Percentiles rank a stretch among this genome's conserved stretches.
Conservation (phyloP, 495 filamentous ascomycete genomes). For the Penicillium paxilli region DNA sequence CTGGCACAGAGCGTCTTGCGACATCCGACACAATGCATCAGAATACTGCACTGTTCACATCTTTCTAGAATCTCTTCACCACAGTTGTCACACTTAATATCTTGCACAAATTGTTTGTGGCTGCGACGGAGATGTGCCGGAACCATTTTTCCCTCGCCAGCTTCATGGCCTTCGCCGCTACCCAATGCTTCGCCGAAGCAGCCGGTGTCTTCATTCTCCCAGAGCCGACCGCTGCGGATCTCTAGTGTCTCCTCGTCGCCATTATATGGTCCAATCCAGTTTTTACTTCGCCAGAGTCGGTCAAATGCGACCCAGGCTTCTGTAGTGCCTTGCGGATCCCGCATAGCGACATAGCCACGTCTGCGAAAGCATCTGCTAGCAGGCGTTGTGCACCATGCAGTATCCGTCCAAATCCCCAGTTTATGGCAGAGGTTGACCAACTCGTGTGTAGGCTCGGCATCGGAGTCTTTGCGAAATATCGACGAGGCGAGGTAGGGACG, state of each 20-base stretch:
- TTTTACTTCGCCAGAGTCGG: constrained; percentile 60
- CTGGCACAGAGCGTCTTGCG: constrained; percentile 62
- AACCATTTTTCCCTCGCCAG: constrained; percentile 55
- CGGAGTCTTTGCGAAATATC: constrained; percentile 56
- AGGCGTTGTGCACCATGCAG: constrained; percentile 63
- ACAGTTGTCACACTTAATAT: constrained; percentile 56
- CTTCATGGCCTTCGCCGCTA: constrained; percentile 36
- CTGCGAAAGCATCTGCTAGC: constrained; percentile 57
- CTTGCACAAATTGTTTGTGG: constrained; percentile 53
- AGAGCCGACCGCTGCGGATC: constrained; percentile 49
- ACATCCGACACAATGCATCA: constrained; percentile 65
- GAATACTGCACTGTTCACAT: constrained; percentile 62
- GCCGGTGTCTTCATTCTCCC: constrained; percentile 59
- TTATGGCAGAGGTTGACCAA: constrained; percentile 62
- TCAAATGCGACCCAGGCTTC: constrained; percentile 68
- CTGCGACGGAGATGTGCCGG: constrained; percentile 57
- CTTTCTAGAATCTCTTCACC: constrained; percentile 52
- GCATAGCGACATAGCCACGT: constrained; percentile 57
- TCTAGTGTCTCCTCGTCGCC: constrained; percentile 19
- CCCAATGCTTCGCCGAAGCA: constrained; percentile 57
- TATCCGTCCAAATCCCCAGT: constrained; percentile 63
- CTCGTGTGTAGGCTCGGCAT: constrained; percentile 63
- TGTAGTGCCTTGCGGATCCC: constrained; percentile 49
- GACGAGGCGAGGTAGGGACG: constrained; percentile 59
- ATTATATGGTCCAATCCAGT: constrained; percentile 50